These are phyloP conservation scores for Rhynchosporium graminicola DNA, from an alignment of 2,329 filamentous ascomycete genomes.

Conservation along the genomic window DNA sequence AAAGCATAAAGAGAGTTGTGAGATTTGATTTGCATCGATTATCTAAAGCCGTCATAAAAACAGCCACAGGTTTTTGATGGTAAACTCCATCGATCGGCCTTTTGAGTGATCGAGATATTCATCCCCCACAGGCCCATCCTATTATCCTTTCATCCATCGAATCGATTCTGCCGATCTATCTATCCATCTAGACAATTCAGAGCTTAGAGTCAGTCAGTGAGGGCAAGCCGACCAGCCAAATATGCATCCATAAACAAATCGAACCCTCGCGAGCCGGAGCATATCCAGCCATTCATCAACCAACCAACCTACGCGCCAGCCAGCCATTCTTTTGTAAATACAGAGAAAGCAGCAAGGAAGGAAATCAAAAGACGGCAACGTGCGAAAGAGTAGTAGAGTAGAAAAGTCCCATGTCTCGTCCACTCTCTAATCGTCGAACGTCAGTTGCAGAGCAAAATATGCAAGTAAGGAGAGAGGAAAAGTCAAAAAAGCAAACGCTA, in stretches of 20 bases:
- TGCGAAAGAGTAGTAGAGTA: neutral
- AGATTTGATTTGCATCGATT: too few species aligned
- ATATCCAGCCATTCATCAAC: neutral
- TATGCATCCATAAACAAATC: slow-evolving; percentile 12
- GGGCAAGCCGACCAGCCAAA: slow-evolving; percentile 12
- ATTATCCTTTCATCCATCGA: neutral
- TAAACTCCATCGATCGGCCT: too few species aligned
- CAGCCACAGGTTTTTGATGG: too few species aligned
- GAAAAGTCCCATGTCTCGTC: neutral
- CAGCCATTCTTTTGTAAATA: slow-evolving; percentile 25
- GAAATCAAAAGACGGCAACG: neutral
- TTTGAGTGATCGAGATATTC: neutral
- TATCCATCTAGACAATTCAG: slow-evolving; percentile 5
- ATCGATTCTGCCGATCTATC: neutral
- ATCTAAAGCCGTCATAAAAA: too few species aligned
- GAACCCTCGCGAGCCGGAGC: neutral
- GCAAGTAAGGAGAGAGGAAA: neutral
- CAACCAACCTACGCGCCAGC: slow-evolving; percentile 7
- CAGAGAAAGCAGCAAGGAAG: slow-evolving; percentile 15
- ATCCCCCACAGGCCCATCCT: neutral
- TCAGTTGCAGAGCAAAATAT: neutral
- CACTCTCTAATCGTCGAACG: slow-evolving; percentile 16
- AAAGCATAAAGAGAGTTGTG: too few species aligned
- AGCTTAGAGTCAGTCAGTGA: neutral
- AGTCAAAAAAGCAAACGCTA: slow-evolving; percentile 27